Base-by-base conservation (phyloP, 2,329 filamentous ascomycete species). In the Nothopassalora personata region DNA sequence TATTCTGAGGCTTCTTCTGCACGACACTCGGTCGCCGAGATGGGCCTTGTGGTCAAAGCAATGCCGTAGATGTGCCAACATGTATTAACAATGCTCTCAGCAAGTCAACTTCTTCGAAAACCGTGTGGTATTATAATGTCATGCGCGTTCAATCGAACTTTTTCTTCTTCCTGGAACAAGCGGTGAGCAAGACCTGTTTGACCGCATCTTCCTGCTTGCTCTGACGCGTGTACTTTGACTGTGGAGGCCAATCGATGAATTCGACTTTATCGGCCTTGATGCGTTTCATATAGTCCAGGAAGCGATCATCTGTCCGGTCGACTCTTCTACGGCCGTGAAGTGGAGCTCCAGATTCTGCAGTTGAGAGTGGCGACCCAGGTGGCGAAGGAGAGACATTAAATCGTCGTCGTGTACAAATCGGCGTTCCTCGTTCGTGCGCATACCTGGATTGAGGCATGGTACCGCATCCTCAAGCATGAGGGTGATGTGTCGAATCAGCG, bases 371-470 rank as follows among this genome's bases (percentile, higher is more conserved):
- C 73, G 70, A 23, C 67, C 71, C 13, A 82, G 70, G 43, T 78
- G 71, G 6, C 76, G 74, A 8, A 82, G 68, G 34, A 76, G 73
- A 28, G 77, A 75, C 45, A 79, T 72, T 45, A 82, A 66, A 39
- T 77, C 72, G 8, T 76, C 72, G 61, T 82, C 79, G 48, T 78
- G 72, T 51, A 80, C 72, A 59, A 77, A 82, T 28, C 78, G 76
- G n/a, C 78, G 77, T 39, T 76, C 69, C 57, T 80, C 76, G 52
- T 73, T 69, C 51, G 68, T 71, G 47, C 60, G 64, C 54, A 74
- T 65, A 48, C 73, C 66, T 0, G 76, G 74, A 46, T 76, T 76
- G 11, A 75, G 67, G 19, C 73, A 74, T 3, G 74, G 75, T 5
- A 69, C 67, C 0, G 77, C 78, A 59, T 82, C 80, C 46, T 77